These are phyloP conservation scores for Paspalum notatum DNA, from an alignment of 176 grass and related monocot species.

Conservation along the genomic window DNA sequence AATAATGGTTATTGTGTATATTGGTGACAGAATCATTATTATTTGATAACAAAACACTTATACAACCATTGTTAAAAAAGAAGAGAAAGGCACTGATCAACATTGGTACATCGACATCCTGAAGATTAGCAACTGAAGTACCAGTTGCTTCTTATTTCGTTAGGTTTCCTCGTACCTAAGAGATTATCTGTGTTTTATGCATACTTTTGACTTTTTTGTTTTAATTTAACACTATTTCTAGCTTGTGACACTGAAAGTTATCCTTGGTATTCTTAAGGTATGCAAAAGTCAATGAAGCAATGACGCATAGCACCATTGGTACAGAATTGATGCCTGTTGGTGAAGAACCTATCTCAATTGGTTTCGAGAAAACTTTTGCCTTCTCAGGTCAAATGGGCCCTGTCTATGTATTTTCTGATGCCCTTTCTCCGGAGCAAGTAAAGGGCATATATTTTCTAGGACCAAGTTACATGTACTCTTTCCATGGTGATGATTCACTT, in stretches of 20 bases:
- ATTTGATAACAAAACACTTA: neutral
- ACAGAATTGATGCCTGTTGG: conserved; percentile 74
- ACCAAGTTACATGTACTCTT: conserved; percentile 99
- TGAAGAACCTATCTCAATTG: conserved; percentile 68
- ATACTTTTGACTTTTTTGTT: neutral
- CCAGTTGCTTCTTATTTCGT: neutral
- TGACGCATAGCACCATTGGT: conserved; percentile 80
- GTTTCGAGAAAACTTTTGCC: conserved; percentile 79
- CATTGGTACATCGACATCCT: neutral
- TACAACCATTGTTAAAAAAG: conserved; percentile 11
- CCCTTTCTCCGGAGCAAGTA: conserved; percentile 90
- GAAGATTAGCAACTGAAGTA: neutral
- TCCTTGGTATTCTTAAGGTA: conserved; percentile 64
- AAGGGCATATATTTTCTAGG: conserved; percentile 85
- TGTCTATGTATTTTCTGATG: conserved; percentile 84
- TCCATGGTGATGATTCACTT: conserved; percentile 75
- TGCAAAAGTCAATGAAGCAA: conserved; percentile 84
- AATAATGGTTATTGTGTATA: neutral
- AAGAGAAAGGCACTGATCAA: neutral
- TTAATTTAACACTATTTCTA: neutral
- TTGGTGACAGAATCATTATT: neutral
- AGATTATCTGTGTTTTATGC: neutral
- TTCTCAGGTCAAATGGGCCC: conserved; percentile 96
- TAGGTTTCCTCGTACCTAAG: neutral
- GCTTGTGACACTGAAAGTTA: conserved; percentile 1